Evolutionary conservation across 2,329 filamentous ascomycete genomes (phyloP).

Genomic region (Remersonia thermophila): DNA sequence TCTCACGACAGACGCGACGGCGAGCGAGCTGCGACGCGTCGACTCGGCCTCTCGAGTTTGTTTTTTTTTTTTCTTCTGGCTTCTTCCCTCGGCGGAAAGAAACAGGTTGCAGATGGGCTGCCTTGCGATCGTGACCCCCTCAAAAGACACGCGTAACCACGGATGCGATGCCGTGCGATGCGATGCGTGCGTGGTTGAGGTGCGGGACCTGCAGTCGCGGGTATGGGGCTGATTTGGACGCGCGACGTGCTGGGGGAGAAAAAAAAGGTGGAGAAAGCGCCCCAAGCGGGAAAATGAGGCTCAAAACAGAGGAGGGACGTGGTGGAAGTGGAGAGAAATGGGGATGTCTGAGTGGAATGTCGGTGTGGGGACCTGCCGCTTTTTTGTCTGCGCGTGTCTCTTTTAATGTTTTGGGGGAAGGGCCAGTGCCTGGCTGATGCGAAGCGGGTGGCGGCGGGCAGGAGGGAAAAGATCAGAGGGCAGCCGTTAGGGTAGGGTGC

Average conservation of each 20-base stretch:
- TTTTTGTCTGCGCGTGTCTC: slow-evolving; percentile 26
- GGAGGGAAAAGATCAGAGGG: slow-evolving; percentile 13
- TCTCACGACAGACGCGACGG: neutral
- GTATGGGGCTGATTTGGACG: slow-evolving; percentile 11
- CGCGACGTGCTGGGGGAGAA: slow-evolving; percentile 20
- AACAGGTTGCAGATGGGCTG: too few relatives aligned
- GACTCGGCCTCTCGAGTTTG: neutral
- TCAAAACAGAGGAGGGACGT: slow-evolving; percentile 21
- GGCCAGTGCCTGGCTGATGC: slow-evolving; percentile 17
- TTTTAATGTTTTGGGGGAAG: slow-evolving; percentile 15
- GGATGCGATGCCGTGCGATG: neutral
- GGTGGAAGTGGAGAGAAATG: slow-evolving; percentile 26
- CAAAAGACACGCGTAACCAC: neutral
- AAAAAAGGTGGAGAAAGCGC: slow-evolving; percentile 16
- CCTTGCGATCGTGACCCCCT: too few relatives aligned
- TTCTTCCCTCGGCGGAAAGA: too few relatives aligned
- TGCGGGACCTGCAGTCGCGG: slow-evolving; percentile 12
- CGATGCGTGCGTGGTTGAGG: slow-evolving; percentile 1
- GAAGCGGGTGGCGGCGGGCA: slow-evolving; percentile 11
- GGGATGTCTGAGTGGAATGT: slow-evolving; percentile 30
- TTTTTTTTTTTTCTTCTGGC: too few relatives aligned
- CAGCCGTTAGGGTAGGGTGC: slow-evolving; percentile 13
- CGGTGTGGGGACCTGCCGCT: slow-evolving; percentile 33
- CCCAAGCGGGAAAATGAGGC: slow-evolving; percentile 21
- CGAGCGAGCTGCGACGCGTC: neutral